phyloP scores from a whole-genome alignment of 805 yeast genomes.

The Scheffersomyces coipomensis region DNA sequence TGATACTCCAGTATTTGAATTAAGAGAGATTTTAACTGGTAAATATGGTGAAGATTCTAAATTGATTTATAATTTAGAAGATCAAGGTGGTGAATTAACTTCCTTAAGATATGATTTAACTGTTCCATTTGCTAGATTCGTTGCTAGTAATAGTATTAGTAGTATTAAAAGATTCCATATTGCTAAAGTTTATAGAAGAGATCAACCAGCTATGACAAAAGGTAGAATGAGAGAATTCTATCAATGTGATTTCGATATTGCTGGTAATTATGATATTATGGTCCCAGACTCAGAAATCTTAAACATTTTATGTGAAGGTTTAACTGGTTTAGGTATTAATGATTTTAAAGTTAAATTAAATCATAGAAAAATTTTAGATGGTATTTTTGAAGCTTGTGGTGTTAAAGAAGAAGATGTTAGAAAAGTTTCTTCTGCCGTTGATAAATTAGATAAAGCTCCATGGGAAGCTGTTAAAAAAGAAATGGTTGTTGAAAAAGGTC shows the following conservation, averaged over 20 bases:
- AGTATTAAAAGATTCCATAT: constrained; percentile 92
- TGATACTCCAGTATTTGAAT: constrained; percentile 97
- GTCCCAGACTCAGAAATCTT: constrained; percentile 93
- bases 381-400: constrained; percentile 93
- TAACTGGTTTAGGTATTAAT: constrained; percentile 75
- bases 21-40: constrained; percentile 92
- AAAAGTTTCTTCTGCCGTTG: constrained; percentile 91
- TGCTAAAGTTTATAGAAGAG: constrained; percentile 98
- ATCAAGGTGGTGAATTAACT: constrained; percentile 98
- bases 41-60: constrained; percentile 99
- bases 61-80: constrained; percentile 91
- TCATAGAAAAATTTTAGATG: constrained; percentile 94
- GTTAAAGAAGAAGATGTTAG: constrained; percentile 93
- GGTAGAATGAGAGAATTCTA: constrained; percentile 99
- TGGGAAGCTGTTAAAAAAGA: constrained; percentile 94
- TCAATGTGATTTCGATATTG: constrained; percentile 98
- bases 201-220: constrained; percentile 99
- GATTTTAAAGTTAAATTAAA: constrained; percentile 92
- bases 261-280: constrained; percentile 91
- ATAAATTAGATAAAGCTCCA: constrained; percentile 91
- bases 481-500: constrained; percentile 88
- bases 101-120: constrained; percentile 95
- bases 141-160: constrained; percentile 91
- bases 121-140: constrained; percentile 96
- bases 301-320: constrained; percentile 79